These are phyloP conservation scores for Aspergillus novofumigatus DNA, from an alignment of 2,329 filamentous ascomycete genomes.

Conservation along the genomic window DNA sequence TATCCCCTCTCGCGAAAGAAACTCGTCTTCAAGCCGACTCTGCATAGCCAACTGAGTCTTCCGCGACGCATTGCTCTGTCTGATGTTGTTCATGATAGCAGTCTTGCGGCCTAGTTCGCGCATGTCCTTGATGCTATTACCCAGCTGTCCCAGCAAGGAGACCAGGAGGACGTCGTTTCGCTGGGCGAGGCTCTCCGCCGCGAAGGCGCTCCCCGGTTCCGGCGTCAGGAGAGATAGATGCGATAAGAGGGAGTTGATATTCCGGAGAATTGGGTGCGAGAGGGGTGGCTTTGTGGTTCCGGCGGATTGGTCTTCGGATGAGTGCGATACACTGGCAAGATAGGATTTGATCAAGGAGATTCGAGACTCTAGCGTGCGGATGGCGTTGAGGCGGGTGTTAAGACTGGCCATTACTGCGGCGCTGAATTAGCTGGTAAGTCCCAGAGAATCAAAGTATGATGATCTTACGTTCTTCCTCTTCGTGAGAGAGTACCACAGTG, in stretches of 20 bases:
- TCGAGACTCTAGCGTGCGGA: conserved; percentile 83
- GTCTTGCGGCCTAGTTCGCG: conserved; percentile 75
- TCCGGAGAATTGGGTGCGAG: conserved; percentile 73
- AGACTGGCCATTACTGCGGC: conserved; percentile 54
- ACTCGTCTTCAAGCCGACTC: conserved; percentile 27
- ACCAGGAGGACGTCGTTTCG: conserved; percentile 80
- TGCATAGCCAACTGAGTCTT: conserved; percentile 21
- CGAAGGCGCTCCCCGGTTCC: conserved; percentile 60
- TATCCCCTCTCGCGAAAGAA: conserved; percentile 16
- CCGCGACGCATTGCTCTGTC: conserved; percentile 17
- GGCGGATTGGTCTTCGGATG: conserved; percentile 44
- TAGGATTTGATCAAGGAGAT: conserved; percentile 72
- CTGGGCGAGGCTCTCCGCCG: conserved; percentile 69
- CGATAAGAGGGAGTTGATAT: conserved; percentile 79
- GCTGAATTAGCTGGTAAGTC: not conserved
- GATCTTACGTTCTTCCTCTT: conserved; percentile 60
- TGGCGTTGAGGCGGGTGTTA: conserved; percentile 83
- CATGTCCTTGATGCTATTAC: conserved; percentile 66
- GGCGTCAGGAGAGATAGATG: conserved; percentile 79
- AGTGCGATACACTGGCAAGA: conserved; percentile 66
- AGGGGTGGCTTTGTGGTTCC: conserved; percentile 50
- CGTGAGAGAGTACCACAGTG: conserved; percentile 44
- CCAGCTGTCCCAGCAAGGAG: conserved; percentile 68
- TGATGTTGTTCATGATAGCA: conserved; percentile 49
- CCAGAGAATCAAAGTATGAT: not conserved